Evolutionary conservation across 1,284 basidiomycete species (phyloP).

Genomic region (Leccinum fuscescens): DNA sequence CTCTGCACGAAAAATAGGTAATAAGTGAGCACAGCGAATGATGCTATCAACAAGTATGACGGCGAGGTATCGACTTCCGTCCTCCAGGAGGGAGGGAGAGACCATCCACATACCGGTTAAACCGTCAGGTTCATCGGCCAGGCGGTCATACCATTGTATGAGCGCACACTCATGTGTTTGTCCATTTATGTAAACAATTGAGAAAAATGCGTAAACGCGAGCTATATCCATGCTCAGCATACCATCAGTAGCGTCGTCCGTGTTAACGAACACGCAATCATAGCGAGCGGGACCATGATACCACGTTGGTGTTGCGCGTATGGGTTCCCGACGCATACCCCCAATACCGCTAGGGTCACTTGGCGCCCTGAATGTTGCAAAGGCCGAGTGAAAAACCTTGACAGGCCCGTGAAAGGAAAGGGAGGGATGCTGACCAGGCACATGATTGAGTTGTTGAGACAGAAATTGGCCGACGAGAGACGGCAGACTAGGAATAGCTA

Average conservation of each 20-base stretch:
- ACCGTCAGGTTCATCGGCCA: not conserved
- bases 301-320: not conserved
- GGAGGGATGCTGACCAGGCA: not conserved
- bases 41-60: conserved; percentile 5
- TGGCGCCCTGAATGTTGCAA: not conserved
- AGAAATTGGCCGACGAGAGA: not conserved
- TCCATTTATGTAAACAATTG: not conserved
- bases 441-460: not conserved
- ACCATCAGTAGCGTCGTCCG: not conserved
- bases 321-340: not conserved
- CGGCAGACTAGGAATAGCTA: not conserved
- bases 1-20: not conserved
- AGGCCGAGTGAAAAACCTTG: conserved; percentile 8
- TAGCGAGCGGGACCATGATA: not conserved
- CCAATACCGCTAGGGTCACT: conserved; percentile 1
- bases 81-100: not conserved
- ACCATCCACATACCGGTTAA: conserved; percentile 15
- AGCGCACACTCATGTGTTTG: not conserved
- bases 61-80: not conserved
- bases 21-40: not conserved
- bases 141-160: conserved; percentile 6
- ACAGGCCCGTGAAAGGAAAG: not conserved
- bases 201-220: not conserved
- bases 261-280: conserved; percentile 3
- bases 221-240: conserved; percentile 5